Conservation (phyloP, 768 basidiomycete genomes). For the Naganishia vishniacii region DNA sequence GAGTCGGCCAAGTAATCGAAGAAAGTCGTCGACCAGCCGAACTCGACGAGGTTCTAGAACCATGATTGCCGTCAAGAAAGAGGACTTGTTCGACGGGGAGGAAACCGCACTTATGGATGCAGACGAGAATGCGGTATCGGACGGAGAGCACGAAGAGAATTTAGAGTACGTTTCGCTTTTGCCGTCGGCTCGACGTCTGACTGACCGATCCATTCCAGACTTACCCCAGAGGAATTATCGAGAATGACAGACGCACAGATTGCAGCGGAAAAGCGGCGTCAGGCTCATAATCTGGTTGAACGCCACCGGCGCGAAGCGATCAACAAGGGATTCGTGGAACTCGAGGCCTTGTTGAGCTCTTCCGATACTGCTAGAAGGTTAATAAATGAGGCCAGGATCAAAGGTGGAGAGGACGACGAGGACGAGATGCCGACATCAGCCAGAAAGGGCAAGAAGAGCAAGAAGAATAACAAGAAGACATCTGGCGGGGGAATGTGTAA, state of each 20-base stretch:
- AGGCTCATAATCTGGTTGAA: slow-evolving; percentile 8
- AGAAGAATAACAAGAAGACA: slow-evolving; percentile 13
- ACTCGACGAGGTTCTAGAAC: slow-evolving; percentile 11
- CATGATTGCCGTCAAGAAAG: slow-evolving; percentile 1
- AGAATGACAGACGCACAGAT: slow-evolving; percentile 17
- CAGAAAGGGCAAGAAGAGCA: slow-evolving; percentile 14
- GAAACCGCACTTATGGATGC: slow-evolving; percentile 9
- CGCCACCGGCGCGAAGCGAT: slow-evolving; percentile 15
- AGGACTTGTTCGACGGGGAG: not conserved
- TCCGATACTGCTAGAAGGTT: slow-evolving; percentile 10
- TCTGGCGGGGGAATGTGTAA: slow-evolving; percentile 19
- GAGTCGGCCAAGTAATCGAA: not conserved
- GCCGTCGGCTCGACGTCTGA: not conserved
- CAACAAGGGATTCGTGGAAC: slow-evolving; percentile 16
- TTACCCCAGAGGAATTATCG: slow-evolving; percentile 15
- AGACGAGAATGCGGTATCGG: slow-evolving; percentile 1
- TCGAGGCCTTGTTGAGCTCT: slow-evolving; percentile 6
- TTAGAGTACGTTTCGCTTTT: not conserved
- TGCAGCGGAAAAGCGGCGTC: slow-evolving; percentile 19
- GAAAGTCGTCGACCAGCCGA: slow-evolving; percentile 16
- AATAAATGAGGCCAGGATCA: slow-evolving; percentile 1
- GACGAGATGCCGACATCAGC: slow-evolving; percentile 6
- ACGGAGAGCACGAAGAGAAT: slow-evolving; percentile 16
- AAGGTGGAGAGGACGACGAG: slow-evolving; percentile 10
- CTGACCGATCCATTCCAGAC: not conserved